A percentile compares a stretch with the other conserved stretches of the same genome.
These are phyloP conservation scores for Bacterosira constricta DNA, from an alignment of 108 stramenopile genomes.

Conservation along the genomic window DNA sequence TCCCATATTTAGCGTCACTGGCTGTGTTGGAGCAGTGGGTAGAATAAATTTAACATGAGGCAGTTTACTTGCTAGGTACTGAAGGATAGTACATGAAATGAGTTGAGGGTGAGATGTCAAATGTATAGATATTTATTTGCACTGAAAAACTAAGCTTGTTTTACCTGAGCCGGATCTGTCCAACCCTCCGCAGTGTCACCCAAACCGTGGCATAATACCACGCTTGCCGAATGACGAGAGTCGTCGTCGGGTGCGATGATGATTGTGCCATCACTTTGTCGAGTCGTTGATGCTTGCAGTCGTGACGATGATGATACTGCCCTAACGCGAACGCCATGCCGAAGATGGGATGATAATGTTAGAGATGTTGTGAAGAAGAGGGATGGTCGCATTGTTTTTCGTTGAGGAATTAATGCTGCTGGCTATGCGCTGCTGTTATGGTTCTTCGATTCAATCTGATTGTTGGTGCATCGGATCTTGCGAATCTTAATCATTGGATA, in stretches of 20 bases:
- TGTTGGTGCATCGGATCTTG: no score
- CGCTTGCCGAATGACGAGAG: slow-evolving; percentile 37
- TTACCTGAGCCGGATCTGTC: slow-evolving; percentile 43
- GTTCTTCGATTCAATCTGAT: no score
- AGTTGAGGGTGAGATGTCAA: no score
- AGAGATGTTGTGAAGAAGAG: slow-evolving; percentile 31
- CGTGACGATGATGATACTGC: slow-evolving; percentile 4
- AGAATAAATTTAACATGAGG: slow-evolving; percentile 75
- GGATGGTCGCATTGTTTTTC: slow-evolving; percentile 26
- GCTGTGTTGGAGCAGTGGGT: slow-evolving; percentile 91
- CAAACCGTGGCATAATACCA: slow-evolving; percentile 68
- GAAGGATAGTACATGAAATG: no score
- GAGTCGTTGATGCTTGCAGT: background rate
- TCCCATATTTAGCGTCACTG: slow-evolving; percentile 92
- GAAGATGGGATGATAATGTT: slow-evolving; percentile 13
- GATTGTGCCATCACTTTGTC: slow-evolving; percentile 29
- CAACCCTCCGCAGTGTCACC: slow-evolving; percentile 68
- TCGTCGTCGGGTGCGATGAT: slow-evolving; percentile 17
- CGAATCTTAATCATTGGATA: no score
- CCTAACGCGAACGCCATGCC: background rate
- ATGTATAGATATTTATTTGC: background rate
- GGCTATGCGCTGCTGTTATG: no score
- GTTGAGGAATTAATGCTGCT: no score
- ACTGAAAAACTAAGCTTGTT: background rate
- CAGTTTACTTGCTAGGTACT: slow-evolving; percentile 38